A percentile compares a stretch with the other conserved stretches of the same genome.
Conservation (phyloP, 441 rosid genomes). For the Pelargonium fulgidum region DNA sequence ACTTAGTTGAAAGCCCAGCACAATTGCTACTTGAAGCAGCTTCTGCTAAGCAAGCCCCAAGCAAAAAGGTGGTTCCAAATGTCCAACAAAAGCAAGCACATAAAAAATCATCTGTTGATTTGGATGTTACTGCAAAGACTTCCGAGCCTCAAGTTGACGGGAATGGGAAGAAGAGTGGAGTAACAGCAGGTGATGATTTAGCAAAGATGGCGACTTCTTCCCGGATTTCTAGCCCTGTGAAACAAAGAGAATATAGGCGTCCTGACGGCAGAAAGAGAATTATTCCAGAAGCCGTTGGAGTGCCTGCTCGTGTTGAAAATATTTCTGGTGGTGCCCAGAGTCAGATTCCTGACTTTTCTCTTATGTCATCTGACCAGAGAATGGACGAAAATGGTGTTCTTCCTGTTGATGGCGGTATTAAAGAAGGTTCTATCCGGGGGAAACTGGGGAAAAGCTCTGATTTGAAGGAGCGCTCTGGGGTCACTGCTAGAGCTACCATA, state of each 20-base stretch:
- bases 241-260: constrained; percentile 81
- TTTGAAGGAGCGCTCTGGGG: constrained; percentile 58
- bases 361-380: constrained; percentile 32
- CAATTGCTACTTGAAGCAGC: constrained; percentile 91
- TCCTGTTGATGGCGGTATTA: constrained; percentile 35
- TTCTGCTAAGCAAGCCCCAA: constrained; percentile 54
- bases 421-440: constrained; percentile 41
- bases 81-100: constrained; percentile 46
- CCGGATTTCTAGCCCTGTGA: constrained; percentile 45
- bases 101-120: constrained; percentile 46
- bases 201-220: constrained; percentile 35
- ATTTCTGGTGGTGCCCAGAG: constrained; percentile 30
- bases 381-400: constrained; percentile 42
- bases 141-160: constrained; percentile 53
- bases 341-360: constrained; percentile 39
- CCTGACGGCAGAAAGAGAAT: constrained; percentile 97
- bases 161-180: constrained; percentile 36
- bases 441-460: constrained; percentile 42
- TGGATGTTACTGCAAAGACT: constrained; percentile 37
- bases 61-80: constrained; percentile 52
- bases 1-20: constrained; percentile 85
- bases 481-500: constrained; percentile 67
- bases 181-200: constrained; percentile 38
- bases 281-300: constrained; percentile 93
- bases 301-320: constrained; percentile 46